A percentile compares a stretch with the other conserved stretches of the same genome.
phyloP scores from a whole-genome alignment of 2,329 filamentous ascomycete genomes.

The Fusarium temperatum region DNA sequence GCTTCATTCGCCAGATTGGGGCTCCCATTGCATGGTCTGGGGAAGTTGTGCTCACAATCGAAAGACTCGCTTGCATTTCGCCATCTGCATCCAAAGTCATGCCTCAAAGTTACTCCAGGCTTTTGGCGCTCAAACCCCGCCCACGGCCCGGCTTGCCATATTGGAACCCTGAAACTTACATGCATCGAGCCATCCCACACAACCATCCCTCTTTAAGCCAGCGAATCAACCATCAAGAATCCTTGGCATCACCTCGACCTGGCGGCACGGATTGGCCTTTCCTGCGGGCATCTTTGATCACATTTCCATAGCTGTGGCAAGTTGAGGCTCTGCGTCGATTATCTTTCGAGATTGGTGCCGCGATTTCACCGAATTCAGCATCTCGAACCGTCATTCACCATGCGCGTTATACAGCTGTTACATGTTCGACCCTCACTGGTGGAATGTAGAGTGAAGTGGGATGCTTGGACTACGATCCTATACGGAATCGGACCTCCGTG shows the following conservation, averaged over 20 bases:
- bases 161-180: constrained; percentile 19
- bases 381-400: constrained; percentile 8
- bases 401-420: constrained; percentile 19
- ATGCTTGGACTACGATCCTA: constrained; percentile 8
- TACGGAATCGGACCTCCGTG: not conserved
- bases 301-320: constrained; percentile 4
- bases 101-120: constrained; percentile 25
- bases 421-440: constrained; percentile 33
- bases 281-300: not conserved
- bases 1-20: constrained; percentile 22
- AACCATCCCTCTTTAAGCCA: constrained; percentile 21
- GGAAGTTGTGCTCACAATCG: not conserved
- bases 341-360: constrained; percentile 1
- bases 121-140: constrained; percentile 29
- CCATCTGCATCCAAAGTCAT: constrained; percentile 35
- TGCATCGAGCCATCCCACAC: constrained; percentile 31
- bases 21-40: constrained; percentile 13
- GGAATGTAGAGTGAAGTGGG: constrained; percentile 17
- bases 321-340: constrained; percentile 34
- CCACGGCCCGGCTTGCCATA: constrained; percentile 35
- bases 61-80: constrained; percentile 22
- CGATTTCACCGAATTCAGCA: constrained; percentile 15
- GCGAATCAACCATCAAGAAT: constrained; percentile 22
- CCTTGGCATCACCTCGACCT: constrained; percentile 18
- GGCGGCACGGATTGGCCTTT: constrained; percentile 20